Conservation (phyloP, 805 yeast species). For the Candida morakotiae region DNA sequence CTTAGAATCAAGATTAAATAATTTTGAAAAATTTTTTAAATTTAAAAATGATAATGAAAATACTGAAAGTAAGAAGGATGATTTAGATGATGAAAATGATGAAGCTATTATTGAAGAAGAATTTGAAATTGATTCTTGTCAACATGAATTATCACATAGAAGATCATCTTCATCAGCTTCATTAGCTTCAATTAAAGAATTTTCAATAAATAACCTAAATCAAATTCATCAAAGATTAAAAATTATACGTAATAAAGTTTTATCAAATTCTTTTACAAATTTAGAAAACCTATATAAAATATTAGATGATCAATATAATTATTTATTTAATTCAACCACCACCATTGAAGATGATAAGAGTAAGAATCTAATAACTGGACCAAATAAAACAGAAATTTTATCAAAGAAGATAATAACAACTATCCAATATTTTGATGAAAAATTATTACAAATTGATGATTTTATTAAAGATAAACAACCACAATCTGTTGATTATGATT, state of each 20-base stretch:
- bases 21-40: constrained; percentile 38
- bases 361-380: not conserved
- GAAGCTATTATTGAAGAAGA: not conserved
- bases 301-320: constrained; percentile 38
- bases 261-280: constrained; percentile 33
- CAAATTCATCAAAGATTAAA: constrained; percentile 32
- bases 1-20: constrained; percentile 36
- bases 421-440: constrained; percentile 40
- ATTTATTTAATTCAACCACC: constrained; percentile 25
- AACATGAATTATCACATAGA: constrained; percentile 14
- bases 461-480: constrained; percentile 31
- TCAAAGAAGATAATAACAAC: constrained; percentile 37
- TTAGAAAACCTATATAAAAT: constrained; percentile 36
- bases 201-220: constrained; percentile 29
- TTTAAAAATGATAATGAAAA: constrained; percentile 11
- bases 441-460: constrained; percentile 34
- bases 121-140: not conserved
- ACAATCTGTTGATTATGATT: constrained; percentile 19
- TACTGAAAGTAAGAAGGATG: too few species aligned
- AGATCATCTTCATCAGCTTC: constrained; percentile 28
- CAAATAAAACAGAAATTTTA: constrained; percentile 22
- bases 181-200: constrained; percentile 23
- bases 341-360: constrained; percentile 6
- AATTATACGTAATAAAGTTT: constrained; percentile 32
- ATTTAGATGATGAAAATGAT: not conserved